Conservation (phyloP, 78 protist species). For the Creolimax fragrantissima region DNA sequence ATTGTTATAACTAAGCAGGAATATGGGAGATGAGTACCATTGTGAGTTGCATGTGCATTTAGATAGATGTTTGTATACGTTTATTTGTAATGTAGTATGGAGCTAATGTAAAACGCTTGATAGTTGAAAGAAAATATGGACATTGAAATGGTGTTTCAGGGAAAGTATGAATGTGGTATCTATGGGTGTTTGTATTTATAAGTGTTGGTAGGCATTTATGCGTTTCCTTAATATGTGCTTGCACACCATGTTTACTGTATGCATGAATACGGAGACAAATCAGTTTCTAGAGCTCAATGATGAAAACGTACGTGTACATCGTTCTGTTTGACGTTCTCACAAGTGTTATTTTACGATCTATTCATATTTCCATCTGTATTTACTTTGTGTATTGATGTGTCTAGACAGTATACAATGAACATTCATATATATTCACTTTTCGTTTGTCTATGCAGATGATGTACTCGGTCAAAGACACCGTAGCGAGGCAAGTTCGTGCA, state of each 20-base stretch:
- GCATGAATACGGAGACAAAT: neutral
- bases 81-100: neutral
- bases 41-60: neutral
- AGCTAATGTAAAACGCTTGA: neutral
- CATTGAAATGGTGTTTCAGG: neutral
- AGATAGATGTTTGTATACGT: neutral
- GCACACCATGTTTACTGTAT: neutral
- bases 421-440: neutral
- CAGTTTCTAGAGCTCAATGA: neutral
- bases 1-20: neutral
- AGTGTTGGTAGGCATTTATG: neutral
- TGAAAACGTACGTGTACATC: neutral
- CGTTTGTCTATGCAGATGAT: neutral
- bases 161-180: neutral
- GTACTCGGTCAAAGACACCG: neutral
- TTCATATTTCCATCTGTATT: neutral
- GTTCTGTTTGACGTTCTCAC: neutral
- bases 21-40: neutral
- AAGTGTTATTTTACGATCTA: neutral
- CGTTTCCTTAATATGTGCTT: neutral
- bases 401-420: no score
- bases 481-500: neutral
- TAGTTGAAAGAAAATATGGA: no score
- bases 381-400: no score
- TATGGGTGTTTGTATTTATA: neutral